Evolutionary conservation across 140 eudicot species (phyloP).

Genomic region (Cichorium intybus): DNA sequence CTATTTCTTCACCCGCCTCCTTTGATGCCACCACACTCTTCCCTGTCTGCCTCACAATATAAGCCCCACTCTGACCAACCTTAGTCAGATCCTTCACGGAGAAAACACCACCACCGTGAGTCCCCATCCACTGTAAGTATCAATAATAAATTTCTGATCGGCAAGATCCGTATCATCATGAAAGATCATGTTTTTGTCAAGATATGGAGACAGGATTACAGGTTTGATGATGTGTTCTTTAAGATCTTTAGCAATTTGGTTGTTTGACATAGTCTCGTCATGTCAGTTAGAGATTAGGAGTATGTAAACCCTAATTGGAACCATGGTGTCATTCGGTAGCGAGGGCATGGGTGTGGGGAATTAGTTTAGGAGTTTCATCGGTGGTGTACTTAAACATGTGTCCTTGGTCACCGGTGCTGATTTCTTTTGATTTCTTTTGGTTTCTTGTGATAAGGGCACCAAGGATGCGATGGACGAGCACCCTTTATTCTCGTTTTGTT

Average conservation of each 20-base stretch:
- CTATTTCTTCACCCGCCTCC: too few species aligned
- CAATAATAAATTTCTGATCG: slow-evolving; percentile 62
- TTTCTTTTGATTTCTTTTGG: slow-evolving; percentile 71
- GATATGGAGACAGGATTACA: slow-evolving; percentile 52
- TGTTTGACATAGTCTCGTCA: slow-evolving; percentile 60
- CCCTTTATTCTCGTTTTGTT: slow-evolving; percentile 73
- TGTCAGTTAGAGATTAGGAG: slow-evolving; percentile 72
- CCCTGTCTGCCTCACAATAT: slow-evolving; percentile 72
- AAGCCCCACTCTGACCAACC: slow-evolving; percentile 75
- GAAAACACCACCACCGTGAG: slow-evolving; percentile 74
- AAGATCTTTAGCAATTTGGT: slow-evolving; percentile 50
- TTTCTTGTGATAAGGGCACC: slow-evolving; percentile 90
- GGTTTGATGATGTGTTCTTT: slow-evolving; percentile 66
- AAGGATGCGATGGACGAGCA: slow-evolving; percentile 85
- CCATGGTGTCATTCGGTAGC: slow-evolving; percentile 75
- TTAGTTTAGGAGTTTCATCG: slow-evolving; percentile 67
- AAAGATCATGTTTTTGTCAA: slow-evolving; percentile 61
- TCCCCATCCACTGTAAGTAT: slow-evolving; percentile 76
- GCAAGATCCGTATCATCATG: slow-evolving; percentile 73
- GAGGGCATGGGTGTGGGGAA: slow-evolving; percentile 69
- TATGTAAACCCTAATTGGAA: slow-evolving; percentile 63
- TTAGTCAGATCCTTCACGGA: slow-evolving; percentile 65
- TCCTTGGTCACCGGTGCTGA: slow-evolving; percentile 85
- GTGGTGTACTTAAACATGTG: slow-evolving; percentile 76
- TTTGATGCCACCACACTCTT: slow-evolving; percentile 72